Conservation (phyloP, 192 early-diverging fungal species). For the Backusella parvicylindrica region DNA sequence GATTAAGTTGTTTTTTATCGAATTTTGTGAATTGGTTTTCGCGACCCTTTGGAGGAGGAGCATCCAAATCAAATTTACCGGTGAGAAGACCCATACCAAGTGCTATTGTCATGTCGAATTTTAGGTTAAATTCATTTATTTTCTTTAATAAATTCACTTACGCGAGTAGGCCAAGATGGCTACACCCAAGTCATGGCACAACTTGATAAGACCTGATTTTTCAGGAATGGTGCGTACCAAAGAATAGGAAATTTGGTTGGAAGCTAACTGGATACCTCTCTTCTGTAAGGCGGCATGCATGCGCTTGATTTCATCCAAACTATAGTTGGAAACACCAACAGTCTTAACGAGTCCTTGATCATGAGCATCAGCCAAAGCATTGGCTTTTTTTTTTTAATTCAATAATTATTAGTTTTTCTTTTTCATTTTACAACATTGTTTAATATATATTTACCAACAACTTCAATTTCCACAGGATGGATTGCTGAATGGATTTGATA, state of each 20-base stretch:
- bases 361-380: conserved; percentile 44
- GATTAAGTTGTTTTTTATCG: not conserved
- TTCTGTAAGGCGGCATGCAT: conserved; percentile 45
- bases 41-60: not conserved
- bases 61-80: conserved; percentile 4
- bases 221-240: conserved; percentile 52
- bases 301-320: conserved; percentile 30
- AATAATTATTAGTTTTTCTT: not conserved
- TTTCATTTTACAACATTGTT: not conserved
- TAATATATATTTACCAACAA: conserved; percentile 19
- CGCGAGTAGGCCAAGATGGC: conserved; percentile 71
- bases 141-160: conserved; percentile 44
- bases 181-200: conserved; percentile 73
- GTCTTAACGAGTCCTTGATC: conserved; percentile 34
- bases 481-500: conserved; percentile 52
- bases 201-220: conserved; percentile 67
- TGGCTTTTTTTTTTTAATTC: conserved; percentile 15
- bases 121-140: not conserved
- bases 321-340: conserved; percentile 53
- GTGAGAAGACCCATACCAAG: conserved; percentile 18
- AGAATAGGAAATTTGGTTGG: conserved; percentile 47
- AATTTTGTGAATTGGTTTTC: not conserved
- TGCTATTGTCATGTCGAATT: not conserved
- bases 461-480: conserved; percentile 41
- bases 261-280: conserved; percentile 43